These are phyloP conservation scores for Coffea humblotiana DNA, from an alignment of 305 asterid species.

Conservation along the genomic window DNA sequence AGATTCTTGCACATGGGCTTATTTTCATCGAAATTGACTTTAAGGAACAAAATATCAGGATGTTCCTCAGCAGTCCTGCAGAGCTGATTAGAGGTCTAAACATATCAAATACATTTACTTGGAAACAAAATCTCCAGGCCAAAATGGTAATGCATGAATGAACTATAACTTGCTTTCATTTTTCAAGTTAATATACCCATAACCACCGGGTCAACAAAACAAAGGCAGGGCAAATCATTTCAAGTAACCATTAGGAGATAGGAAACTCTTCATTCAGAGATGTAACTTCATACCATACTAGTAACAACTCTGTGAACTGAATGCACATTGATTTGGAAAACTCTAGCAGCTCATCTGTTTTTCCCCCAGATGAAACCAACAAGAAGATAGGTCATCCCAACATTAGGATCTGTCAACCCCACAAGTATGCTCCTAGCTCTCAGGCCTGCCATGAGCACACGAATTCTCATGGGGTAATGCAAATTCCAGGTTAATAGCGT, in stretches of 20 bases:
- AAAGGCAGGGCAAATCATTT: neutral
- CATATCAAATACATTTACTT: constrained; percentile 6
- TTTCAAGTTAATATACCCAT: neutral
- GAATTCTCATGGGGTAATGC: neutral
- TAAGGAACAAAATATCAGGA: constrained; percentile 73
- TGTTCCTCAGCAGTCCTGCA: constrained; percentile 80
- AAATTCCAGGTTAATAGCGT: neutral
- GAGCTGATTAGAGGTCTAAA: constrained; percentile 44
- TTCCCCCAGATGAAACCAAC: neutral
- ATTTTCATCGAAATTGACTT: constrained; percentile 88
- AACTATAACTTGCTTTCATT: neutral
- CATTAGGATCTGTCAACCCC: neutral
- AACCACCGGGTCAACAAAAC: neutral
- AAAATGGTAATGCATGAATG: neutral
- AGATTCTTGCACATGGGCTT: constrained; percentile 85
- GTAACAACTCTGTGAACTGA: neutral
- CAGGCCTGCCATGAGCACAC: neutral
- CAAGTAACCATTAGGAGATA: neutral
- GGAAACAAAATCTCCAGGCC: neutral
- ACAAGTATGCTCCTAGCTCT: neutral
- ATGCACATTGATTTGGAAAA: neutral
- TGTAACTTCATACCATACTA: neutral
- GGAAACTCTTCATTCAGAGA: neutral
- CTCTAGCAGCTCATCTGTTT: neutral
- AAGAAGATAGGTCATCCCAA: neutral